Evolutionary conservation across 2,329 filamentous ascomycete species (phyloP).

Genomic region (Claviceps sp.): DNA sequence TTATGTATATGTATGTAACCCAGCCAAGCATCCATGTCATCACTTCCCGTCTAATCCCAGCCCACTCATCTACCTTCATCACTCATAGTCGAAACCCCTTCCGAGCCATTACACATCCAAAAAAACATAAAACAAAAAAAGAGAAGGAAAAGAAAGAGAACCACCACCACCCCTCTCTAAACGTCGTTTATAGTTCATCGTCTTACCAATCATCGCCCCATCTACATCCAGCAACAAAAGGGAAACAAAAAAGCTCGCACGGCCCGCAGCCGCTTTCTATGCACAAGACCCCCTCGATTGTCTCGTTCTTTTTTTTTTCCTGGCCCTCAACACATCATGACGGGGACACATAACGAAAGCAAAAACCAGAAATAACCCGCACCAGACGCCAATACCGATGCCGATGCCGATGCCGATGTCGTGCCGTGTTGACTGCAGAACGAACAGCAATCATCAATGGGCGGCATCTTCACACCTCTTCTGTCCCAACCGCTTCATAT

Average conservation of each 20-base stretch:
- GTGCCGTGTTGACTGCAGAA: not conserved
- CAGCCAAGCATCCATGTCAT: not conserved
- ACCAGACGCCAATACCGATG: not conserved
- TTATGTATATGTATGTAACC: not conserved
- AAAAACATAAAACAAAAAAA: not conserved
- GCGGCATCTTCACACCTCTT: slow-evolving; percentile 28
- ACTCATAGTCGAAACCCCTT: not conserved
- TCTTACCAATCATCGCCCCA: not conserved
- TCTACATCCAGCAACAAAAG: not conserved
- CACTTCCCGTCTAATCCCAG: not conserved
- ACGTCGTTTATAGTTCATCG: not conserved
- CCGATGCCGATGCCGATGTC: too few relatives aligned
- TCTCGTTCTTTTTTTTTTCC: not conserved
- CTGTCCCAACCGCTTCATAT: slow-evolving; percentile 49
- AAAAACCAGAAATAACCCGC: not conserved
- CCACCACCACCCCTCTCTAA: too few relatives aligned
- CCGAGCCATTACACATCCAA: not conserved
- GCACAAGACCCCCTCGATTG: not conserved
- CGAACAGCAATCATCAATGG: too few relatives aligned
- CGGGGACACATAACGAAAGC: not conserved
- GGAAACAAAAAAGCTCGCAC: not conserved
- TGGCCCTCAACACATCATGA: not conserved
- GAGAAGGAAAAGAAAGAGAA: not conserved
- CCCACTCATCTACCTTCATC: not conserved
- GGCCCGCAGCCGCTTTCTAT: not conserved